Conservation (phyloP, 179 eudicot species). For the Beta lomatogona region DNA sequence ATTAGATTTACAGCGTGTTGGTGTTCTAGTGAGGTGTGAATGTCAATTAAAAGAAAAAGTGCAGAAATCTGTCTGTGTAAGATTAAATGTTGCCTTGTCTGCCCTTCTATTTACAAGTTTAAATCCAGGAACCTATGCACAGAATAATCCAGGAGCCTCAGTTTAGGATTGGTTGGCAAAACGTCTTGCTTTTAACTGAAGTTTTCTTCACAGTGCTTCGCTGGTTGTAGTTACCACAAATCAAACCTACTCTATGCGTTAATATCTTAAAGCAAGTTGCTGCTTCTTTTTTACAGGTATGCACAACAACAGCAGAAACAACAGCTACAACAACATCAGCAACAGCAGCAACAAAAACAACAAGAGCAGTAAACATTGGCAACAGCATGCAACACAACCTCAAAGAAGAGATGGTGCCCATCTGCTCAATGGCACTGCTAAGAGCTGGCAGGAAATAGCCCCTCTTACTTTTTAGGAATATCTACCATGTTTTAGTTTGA, state of each 20-base stretch:
- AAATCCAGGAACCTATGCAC: background rate
- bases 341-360: no score
- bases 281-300: background rate
- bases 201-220: background rate
- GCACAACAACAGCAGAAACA: no score
- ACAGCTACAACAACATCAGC: no score
- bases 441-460: no score
- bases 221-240: background rate
- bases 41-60: background rate
- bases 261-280: slow-evolving; percentile 4
- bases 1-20: background rate
- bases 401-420: no score
- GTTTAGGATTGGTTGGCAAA: background rate
- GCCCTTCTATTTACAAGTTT: background rate
- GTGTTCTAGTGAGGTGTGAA: no score
- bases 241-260: background rate
- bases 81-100: background rate
- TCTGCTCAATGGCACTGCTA: no score
- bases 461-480: no score
- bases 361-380: no score
- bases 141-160: background rate
- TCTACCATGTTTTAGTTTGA: no score
- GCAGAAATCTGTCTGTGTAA: background rate
- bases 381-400: no score
- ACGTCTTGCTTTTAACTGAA: background rate